These are phyloP conservation scores for Tylopilus sp. DNA, from an alignment of 768 basidiomycete genomes.

Conservation along the genomic window DNA sequence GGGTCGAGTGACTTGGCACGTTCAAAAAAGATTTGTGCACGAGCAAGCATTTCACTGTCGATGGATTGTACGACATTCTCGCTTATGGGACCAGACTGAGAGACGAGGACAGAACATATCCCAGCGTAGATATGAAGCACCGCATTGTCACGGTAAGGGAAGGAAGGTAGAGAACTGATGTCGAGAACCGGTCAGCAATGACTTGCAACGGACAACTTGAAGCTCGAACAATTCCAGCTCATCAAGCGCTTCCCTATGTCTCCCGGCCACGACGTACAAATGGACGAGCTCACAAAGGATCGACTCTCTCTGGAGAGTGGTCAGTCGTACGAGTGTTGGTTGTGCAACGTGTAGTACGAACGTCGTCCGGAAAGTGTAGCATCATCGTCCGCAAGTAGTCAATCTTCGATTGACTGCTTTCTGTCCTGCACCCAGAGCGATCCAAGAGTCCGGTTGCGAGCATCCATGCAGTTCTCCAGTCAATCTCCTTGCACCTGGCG, in stretches of 20 bases:
- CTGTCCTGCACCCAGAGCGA: constrained; percentile 27
- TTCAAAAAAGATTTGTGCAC: constrained; percentile 59
- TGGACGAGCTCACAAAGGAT: constrained; percentile 77
- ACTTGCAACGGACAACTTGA: neutral
- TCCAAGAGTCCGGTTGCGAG: constrained; percentile 58
- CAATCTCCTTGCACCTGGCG: constrained; percentile 70
- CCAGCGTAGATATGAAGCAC: constrained; percentile 83
- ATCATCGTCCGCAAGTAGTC: constrained; percentile 70
- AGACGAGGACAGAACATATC: constrained; percentile 62
- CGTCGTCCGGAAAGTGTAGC: constrained; percentile 64
- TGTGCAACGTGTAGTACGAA: constrained; percentile 31
- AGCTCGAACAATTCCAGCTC: constrained; percentile 76
- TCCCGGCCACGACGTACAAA: constrained; percentile 53
- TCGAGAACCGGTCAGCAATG: constrained; percentile 2
- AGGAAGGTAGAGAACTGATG: constrained; percentile 76
- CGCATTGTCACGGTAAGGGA: constrained; percentile 82
- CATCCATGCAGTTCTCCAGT: constrained; percentile 72
- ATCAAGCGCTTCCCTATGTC: constrained; percentile 70
- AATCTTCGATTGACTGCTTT: constrained; percentile 36
- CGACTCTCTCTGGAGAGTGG: constrained; percentile 55
- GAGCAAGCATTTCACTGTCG: constrained; percentile 43
- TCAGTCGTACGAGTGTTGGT: constrained; percentile 14
- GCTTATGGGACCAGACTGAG: constrained; percentile 33
- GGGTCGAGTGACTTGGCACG: constrained; percentile 60
- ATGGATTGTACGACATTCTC: constrained; percentile 6